A percentile compares a stretch with the other conserved stretches of the same genome.
Conservation (phyloP, 768 basidiomycete genomes). For the Phaeotremella fagi region DNA sequence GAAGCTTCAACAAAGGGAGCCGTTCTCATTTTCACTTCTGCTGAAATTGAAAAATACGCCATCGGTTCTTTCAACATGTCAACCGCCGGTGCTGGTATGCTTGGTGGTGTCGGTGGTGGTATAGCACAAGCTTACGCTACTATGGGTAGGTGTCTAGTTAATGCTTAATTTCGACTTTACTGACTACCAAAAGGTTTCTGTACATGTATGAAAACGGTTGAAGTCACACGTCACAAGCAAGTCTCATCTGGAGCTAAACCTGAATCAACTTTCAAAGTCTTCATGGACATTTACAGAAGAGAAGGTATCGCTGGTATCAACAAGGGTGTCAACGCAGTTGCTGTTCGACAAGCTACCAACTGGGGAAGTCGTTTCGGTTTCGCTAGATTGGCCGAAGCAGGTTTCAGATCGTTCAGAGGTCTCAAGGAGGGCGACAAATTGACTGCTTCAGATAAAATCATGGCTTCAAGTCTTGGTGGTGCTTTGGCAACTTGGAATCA, state of each 20-base stretch:
- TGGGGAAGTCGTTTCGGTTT: slow-evolving; percentile 72
- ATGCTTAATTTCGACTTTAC: background rate
- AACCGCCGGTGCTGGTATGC: slow-evolving; percentile 75
- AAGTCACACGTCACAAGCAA: slow-evolving; percentile 90
- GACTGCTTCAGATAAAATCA: slow-evolving; percentile 75
- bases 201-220: slow-evolving; percentile 97
- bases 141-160: slow-evolving; percentile 70
- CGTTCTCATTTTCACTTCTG: slow-evolving; percentile 91
- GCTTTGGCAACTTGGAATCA: slow-evolving; percentile 99
- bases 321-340: slow-evolving; percentile 84
- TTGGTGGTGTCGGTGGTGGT: slow-evolving; percentile 98
- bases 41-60: slow-evolving; percentile 75
- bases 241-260: slow-evolving; percentile 77
- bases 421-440: slow-evolving; percentile 71
- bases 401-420: slow-evolving; percentile 71
- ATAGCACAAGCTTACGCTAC: slow-evolving; percentile 97
- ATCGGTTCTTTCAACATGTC: slow-evolving; percentile 63
- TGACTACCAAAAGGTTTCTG: slow-evolving; percentile 67
- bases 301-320: slow-evolving; percentile 95
- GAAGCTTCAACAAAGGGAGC: slow-evolving; percentile 98
- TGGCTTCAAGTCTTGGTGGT: slow-evolving; percentile 79
- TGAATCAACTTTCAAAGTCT: slow-evolving; percentile 88
- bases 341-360: slow-evolving; percentile 51
- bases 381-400: slow-evolving; percentile 80
- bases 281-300: slow-evolving; percentile 85